Percentiles rank a stretch among this genome's conserved stretches.
These are phyloP conservation scores for Elongisporangium senticosum DNA, from an alignment of 352 stramenopile species.

Conservation along the genomic window DNA sequence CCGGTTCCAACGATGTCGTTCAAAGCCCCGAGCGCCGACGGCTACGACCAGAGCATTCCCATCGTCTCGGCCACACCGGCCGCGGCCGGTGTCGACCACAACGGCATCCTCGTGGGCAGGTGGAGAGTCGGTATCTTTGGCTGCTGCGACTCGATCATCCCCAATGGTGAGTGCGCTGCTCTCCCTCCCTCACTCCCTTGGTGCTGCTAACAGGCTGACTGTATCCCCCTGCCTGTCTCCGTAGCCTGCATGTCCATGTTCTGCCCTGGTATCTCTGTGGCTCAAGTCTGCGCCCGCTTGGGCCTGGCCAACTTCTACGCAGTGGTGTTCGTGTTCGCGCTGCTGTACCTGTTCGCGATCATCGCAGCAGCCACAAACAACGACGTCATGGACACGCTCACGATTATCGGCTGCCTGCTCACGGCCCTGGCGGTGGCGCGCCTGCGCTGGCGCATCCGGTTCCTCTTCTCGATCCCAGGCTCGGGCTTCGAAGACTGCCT, in stretches of 20 bases:
- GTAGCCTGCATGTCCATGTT: conserved; percentile 28
- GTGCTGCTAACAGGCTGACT: neutral
- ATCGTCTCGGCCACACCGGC: neutral
- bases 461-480: conserved; percentile 46
- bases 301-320: conserved; percentile 31
- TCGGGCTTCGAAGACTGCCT: conserved; percentile 31
- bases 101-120: conserved; percentile 31
- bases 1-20: neutral
- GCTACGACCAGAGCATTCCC: neutral
- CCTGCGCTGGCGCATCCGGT: conserved; percentile 49
- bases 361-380: conserved; percentile 18
- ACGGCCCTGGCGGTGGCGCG: conserved; percentile 27
- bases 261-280: conserved; percentile 39
- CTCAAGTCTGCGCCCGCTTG: conserved; percentile 37
- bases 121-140: conserved; percentile 30
- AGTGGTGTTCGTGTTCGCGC: conserved; percentile 23
- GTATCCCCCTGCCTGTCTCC: neutral
- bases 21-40: neutral
- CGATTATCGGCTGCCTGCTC: conserved; percentile 24
- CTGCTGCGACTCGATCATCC: conserved; percentile 24
- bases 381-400: conserved; percentile 23
- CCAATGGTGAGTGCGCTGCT: conserved; percentile 19
- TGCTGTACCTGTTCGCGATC: conserved; percentile 30
- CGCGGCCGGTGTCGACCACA: conserved; percentile 14
- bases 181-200: neutral